Conservation (phyloP, 2,329 filamentous ascomycete genomes). For the Pseudogymnoascus sp. region DNA sequence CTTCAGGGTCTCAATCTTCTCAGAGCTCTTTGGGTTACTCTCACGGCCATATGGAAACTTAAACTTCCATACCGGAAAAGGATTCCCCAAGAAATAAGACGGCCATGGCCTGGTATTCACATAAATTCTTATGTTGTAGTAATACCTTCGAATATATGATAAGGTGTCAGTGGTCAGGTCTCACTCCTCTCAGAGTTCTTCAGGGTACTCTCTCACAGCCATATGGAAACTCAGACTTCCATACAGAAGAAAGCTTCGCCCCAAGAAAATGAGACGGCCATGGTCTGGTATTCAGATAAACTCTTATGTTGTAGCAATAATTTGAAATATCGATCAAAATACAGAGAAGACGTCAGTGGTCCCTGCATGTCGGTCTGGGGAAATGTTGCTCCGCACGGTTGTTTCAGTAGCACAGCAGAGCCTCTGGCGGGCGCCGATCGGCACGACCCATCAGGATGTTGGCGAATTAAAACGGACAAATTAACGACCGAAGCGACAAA, state of each 20-base stretch:
- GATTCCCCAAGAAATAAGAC: no score
- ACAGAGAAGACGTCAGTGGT: neutral
- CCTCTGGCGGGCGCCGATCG: neutral
- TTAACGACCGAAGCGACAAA: constrained; percentile 1
- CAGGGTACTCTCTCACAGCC: no score
- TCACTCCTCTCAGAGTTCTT: no score
- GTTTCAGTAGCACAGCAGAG: neutral
- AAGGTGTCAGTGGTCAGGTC: neutral
- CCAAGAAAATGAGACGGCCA: neutral
- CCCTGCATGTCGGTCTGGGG: neutral
- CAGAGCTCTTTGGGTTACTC: neutral
- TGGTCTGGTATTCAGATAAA: neutral
- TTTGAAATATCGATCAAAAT: neutral
- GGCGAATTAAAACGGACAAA: neutral
- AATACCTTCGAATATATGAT: neutral
- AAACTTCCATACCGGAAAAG: neutral
- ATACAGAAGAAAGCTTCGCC: no score
- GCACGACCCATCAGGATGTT: neutral
- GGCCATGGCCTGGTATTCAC: no score
- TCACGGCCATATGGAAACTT: no score
- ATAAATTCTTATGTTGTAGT: neutral
- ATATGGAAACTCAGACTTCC: no score
- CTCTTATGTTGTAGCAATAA: neutral
- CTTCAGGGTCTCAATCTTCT: neutral
- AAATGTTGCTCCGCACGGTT: constrained; percentile 1